Conservation (phyloP, 2,329 filamentous ascomycete genomes). For the Botrytis paeoniae region DNA sequence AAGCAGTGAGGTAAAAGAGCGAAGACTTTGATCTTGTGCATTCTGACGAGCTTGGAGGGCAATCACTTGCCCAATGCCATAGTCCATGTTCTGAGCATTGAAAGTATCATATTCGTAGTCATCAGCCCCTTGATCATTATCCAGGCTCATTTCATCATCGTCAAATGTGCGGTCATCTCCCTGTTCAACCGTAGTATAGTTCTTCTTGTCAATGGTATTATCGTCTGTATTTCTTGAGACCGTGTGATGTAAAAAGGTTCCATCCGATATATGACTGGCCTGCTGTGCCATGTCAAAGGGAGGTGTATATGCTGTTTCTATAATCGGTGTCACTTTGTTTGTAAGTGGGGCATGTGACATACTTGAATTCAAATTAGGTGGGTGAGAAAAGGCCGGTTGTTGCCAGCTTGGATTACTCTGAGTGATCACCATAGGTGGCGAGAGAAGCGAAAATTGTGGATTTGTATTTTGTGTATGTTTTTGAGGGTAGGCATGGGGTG, state of each 20-base stretch:
- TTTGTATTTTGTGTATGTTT: not conserved
- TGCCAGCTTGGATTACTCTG: constrained; percentile 13
- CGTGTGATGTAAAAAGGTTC: not conserved
- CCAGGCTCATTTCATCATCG: constrained; percentile 21
- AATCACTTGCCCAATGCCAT: constrained; percentile 23
- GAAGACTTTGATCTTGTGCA: constrained; percentile 38
- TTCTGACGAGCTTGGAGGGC: constrained; percentile 35
- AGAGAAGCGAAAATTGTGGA: not conserved
- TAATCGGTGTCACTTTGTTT: not conserved
- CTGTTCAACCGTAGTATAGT: not conserved
- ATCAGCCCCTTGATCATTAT: constrained; percentile 39
- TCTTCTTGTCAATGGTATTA: not conserved
- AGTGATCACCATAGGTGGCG: not conserved
- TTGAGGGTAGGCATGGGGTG: constrained; percentile 2
- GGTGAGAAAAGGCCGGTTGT: not conserved
- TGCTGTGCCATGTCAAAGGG: not conserved
- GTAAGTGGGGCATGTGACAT: not conserved
- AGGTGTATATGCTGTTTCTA: not conserved
- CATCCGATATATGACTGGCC: not conserved
- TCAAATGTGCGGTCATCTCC: constrained; percentile 38
- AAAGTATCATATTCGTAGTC: constrained; percentile 41
- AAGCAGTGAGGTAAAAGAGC: constrained; percentile 47
- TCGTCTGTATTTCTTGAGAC: not conserved
- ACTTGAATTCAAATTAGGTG: not conserved
- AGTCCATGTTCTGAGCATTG: constrained; percentile 22